Evolutionary conservation across 441 rosid species (phyloP).

Genomic region (Geranium incanum): DNA sequence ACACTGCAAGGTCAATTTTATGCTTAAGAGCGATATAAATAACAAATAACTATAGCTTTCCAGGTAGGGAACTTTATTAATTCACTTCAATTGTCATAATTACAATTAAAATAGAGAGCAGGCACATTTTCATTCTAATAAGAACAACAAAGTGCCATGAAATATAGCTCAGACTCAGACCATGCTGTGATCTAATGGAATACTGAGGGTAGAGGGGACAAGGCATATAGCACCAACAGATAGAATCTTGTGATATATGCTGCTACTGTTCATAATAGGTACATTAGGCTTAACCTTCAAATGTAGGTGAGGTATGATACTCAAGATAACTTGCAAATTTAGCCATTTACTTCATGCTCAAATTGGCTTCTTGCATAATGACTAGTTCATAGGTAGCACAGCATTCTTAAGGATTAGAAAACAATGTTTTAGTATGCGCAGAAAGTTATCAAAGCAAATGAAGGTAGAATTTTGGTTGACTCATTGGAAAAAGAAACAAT

Average conservation of each 20-base stretch:
- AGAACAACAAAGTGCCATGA: neutral
- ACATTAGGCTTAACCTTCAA: neutral
- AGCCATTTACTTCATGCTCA: neutral
- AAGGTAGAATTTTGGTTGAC: too few relatives aligned
- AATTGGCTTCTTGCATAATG: neutral
- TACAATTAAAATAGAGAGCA: neutral
- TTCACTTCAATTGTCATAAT: neutral
- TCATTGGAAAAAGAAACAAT: too few relatives aligned
- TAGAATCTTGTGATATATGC: neutral
- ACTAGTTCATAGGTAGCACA: neutral
- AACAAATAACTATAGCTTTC: neutral
- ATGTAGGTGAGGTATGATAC: neutral
- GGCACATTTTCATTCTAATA: neutral
- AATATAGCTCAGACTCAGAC: neutral
- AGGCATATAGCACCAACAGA: neutral
- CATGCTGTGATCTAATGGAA: neutral
- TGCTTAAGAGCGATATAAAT: neutral
- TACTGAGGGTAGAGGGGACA: constrained; percentile 1
- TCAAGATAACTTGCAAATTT: neutral
- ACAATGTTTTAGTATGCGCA: too few relatives aligned
- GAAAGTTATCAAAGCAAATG: too few relatives aligned
- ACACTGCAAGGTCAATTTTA: constrained; percentile 9
- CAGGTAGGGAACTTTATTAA: constrained; percentile 5
- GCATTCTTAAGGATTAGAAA: neutral
- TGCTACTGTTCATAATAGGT: neutral